Base-by-base conservation (phyloP, 208 protist genomes). In the Trypanosoma rangeli region DNA sequence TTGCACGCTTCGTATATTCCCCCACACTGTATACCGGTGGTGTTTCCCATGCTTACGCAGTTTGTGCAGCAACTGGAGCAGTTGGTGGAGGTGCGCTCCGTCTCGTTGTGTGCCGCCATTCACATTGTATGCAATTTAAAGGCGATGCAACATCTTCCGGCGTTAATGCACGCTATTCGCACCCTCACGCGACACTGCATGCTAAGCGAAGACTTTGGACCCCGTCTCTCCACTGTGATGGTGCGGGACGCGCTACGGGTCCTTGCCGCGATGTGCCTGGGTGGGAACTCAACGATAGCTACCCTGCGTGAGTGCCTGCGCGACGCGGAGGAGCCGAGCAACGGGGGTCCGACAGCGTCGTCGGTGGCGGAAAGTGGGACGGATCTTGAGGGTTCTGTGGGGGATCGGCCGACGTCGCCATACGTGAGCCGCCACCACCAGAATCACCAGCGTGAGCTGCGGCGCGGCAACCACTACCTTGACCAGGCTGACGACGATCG, bases 41-140 rank as follows among this genome's bases (percentile, higher is more conserved):
- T 94, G 3, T 91, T 94, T 61, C 86, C 89, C 10, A 87, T 94
- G 80, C 86, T 97, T 22, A 87, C 86, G 56, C 87, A 92, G 29
- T 94, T 95, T 58, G 71, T 94, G 15, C 85, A 93, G 66, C 87
- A 94, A 74, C 76, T 84, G 20, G 92, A 94, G 42, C 92, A 95
- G 83, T 82, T 94, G 29, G 80, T 85, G 18, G 89, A 94, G 65
- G 87, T 97, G 57, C 89, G 89, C 68, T 82, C 83, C 22, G 87
- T 93, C 58, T 90, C 92, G 7, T 71, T 94, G 24, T 94, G 89
- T 75, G 92, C 82, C 22, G 79, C 86, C 8, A 85, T 94, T 39
- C 89, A 94, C 70, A 87, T 97, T 77, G 89, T 94, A 5, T 95
- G 87, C 57, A 84, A 94, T 66, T 83, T 97, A 15, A 94, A 97